phyloP scores from a whole-genome alignment of 1,284 basidiomycete genomes.

The Austroboletus niveus region DNA sequence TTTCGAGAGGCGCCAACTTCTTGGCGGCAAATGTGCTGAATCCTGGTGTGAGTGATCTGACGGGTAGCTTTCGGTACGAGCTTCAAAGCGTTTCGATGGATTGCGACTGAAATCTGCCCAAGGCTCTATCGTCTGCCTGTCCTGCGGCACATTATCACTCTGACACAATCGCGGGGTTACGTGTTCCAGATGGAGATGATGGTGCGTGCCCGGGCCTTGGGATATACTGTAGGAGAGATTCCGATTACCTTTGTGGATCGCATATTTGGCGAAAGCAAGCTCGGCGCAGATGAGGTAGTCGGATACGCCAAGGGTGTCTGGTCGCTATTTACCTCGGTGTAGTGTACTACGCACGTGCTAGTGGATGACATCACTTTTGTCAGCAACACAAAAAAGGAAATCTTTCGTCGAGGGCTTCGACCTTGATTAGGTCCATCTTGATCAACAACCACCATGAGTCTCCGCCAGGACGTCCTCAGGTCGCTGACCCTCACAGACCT shows the following conservation, averaged over 20 bases:
- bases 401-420: neutral
- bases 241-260: conserved; percentile 94
- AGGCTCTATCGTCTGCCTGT: conserved; percentile 80
- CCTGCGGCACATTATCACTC: conserved; percentile 77
- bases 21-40: conserved; percentile 79
- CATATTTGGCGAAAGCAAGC: conserved; percentile 89
- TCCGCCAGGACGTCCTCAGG: conserved; percentile 70
- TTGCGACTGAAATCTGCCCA: conserved; percentile 3
- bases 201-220: conserved; percentile 79
- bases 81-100: neutral
- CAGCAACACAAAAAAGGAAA: conserved; percentile 13
- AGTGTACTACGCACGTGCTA: conserved; percentile 12
- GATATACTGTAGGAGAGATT: conserved; percentile 85
- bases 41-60: conserved; percentile 85
- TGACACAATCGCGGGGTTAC: conserved; percentile 85
- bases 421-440: conserved; percentile 8
- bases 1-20: conserved; percentile 85
- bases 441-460: conserved; percentile 50
- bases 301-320: conserved; percentile 88
- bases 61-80: conserved; percentile 80
- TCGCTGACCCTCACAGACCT: conserved; percentile 43
- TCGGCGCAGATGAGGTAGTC: conserved; percentile 86
- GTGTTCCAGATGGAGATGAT: conserved; percentile 99
- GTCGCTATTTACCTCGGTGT: conserved; percentile 72
- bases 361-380: conserved; percentile 22